These are phyloP conservation scores for Penicillium sp. DNA, from an alignment of 2,329 filamentous ascomycete genomes.

Conservation along the genomic window DNA sequence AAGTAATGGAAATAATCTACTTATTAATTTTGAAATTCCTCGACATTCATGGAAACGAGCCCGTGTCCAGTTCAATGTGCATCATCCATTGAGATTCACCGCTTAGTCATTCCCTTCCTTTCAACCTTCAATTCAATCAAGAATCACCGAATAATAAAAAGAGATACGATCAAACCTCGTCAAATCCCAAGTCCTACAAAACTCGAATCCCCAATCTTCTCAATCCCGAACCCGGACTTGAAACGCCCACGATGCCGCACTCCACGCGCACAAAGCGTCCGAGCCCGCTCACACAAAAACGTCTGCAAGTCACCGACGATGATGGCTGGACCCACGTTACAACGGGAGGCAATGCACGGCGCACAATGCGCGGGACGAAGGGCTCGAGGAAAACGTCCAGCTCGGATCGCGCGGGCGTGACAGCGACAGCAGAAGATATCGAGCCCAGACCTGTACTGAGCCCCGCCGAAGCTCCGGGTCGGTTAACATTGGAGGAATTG, in stretches of 20 bases:
- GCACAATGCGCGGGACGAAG: conserved; percentile 18
- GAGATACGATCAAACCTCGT: neutral
- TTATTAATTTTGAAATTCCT: too few species aligned
- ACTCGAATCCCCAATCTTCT: neutral
- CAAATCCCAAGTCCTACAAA: neutral
- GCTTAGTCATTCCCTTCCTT: too few species aligned
- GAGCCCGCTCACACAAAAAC: conserved; percentile 28
- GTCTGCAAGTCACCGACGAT: conserved; percentile 38
- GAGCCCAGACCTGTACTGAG: conserved; percentile 11
- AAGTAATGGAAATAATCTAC: too few species aligned
- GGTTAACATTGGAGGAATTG: conserved; percentile 33
- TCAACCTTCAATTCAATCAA: too few species aligned
- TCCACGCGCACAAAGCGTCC: conserved; percentile 30
- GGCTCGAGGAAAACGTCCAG: neutral
- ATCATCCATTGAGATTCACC: too few species aligned
- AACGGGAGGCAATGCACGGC: conserved; percentile 30
- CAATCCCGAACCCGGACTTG: too few species aligned
- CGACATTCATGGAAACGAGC: too few species aligned
- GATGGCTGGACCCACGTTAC: conserved; percentile 49
- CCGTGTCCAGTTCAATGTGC: too few species aligned
- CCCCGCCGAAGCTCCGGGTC: conserved; percentile 39
- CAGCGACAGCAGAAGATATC: neutral
- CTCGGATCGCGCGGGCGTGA: neutral
- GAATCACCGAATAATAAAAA: neutral
- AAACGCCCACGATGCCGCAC: conserved; percentile 33